Percentiles rank a stretch among this genome's conserved stretches.
Conservation (phyloP, 345 rosid species). For the Turritis glabra region DNA sequence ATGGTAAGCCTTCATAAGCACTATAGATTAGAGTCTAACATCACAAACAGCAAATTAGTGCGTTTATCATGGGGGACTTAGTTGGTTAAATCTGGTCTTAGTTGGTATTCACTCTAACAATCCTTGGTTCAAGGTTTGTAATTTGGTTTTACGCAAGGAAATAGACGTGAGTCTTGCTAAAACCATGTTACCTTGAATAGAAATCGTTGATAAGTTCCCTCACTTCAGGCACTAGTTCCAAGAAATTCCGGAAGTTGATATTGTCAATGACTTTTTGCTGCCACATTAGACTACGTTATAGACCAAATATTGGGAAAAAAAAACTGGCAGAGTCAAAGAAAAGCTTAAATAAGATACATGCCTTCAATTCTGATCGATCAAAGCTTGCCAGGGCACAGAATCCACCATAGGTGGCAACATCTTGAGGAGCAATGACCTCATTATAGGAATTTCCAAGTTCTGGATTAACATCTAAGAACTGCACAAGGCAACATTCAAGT, state of each 20-base stretch:
- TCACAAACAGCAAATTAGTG: neutral
- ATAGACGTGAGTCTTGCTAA: neutral
- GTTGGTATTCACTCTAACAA: neutral
- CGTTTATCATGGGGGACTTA: neutral
- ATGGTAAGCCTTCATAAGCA: neutral
- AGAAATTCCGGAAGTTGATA: slow-evolving; percentile 81
- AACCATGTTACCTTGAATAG: slow-evolving; percentile 72
- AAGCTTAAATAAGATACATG: slow-evolving; percentile 30
- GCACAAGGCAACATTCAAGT: slow-evolving; percentile 28
- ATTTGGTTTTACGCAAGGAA: neutral
- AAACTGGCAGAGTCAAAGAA: neutral
- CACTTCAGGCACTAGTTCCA: slow-evolving; percentile 98
- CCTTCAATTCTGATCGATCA: slow-evolving; percentile 95
- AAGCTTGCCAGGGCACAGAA: slow-evolving; percentile 98
- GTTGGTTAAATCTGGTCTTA: neutral
- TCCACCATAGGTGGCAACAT: slow-evolving; percentile 97
- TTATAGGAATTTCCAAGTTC: slow-evolving; percentile 82
- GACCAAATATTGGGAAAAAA: neutral
- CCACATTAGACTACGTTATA: slow-evolving; percentile 39
- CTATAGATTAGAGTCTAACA: neutral
- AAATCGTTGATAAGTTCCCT: slow-evolving; percentile 97
- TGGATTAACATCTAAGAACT: slow-evolving; percentile 95
- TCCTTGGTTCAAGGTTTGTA: neutral
- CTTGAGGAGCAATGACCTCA: slow-evolving; percentile 98
- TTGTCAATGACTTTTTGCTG: slow-evolving; percentile 97